Conservation (phyloP, 805 yeast genomes). For the Barnettozyma wickerhamii region DNA sequence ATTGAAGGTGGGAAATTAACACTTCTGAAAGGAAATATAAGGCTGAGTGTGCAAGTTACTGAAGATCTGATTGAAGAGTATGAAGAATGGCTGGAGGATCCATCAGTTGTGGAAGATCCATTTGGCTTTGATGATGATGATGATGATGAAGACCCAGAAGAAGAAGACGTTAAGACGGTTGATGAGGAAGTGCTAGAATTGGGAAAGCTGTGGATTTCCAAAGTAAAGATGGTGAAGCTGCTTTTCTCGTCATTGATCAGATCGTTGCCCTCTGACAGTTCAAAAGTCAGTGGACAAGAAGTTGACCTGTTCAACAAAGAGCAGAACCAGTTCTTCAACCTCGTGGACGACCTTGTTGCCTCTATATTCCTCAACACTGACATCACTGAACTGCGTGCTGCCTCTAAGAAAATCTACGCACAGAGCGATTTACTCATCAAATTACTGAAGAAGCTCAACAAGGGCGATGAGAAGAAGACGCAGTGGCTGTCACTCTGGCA, state of each 20-base stretch:
- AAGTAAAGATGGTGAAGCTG: conserved; percentile 53
- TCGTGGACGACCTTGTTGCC: conserved; percentile 56
- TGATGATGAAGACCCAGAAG: conserved; percentile 26
- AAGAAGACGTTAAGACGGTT: conserved; percentile 23
- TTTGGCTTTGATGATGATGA: conserved; percentile 41
- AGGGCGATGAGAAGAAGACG: conserved; percentile 45
- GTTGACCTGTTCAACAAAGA: conserved; percentile 44
- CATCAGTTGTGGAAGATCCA: conserved; percentile 44
- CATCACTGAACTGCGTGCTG: conserved; percentile 22
- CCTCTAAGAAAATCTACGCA: conserved; percentile 29
- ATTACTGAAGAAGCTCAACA: conserved; percentile 41
- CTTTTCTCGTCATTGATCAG: conserved; percentile 54
- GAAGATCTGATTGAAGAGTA: conserved; percentile 66
- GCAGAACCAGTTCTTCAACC: conserved; percentile 39
- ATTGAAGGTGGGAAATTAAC: conserved; percentile 50
- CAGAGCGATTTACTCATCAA: conserved; percentile 16
- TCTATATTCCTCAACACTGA: conserved; percentile 42
- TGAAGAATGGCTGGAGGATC: conserved; percentile 65
- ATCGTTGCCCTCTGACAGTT: conserved; percentile 42
- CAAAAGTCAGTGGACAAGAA: conserved; percentile 34
- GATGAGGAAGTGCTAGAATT: conserved; percentile 35
- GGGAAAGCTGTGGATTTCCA: conserved; percentile 46
- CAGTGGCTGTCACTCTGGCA: conserved; percentile 57
- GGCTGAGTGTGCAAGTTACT: conserved; percentile 40
- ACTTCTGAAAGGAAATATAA: conserved; percentile 43